These are phyloP conservation scores for Malassezia psittaci DNA, from an alignment of 1,284 basidiomycete species.

Conservation along the genomic window DNA sequence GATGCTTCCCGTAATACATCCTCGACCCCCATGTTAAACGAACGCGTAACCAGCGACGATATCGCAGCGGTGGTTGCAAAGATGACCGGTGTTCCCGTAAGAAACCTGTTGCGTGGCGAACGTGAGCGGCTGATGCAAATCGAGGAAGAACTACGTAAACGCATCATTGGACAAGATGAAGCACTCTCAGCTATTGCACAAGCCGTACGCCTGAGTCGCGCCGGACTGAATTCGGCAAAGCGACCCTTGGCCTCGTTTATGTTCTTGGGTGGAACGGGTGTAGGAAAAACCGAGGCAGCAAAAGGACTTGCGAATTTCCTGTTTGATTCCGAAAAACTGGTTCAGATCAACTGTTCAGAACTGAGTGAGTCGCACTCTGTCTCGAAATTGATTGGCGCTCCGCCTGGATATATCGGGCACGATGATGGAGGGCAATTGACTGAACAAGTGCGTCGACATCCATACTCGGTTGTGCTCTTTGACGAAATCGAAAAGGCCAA, in stretches of 20 bases:
- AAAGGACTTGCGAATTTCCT: conserved; percentile 76
- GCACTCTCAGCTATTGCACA: conserved; percentile 70
- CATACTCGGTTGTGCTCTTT: conserved; percentile 44
- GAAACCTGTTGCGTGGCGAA: conserved; percentile 77
- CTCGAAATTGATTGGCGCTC: conserved; percentile 76
- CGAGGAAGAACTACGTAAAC: conserved; percentile 64
- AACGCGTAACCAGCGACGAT: conserved; percentile 76
- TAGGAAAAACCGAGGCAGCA: conserved; percentile 72
- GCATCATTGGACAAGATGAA: conserved; percentile 80
- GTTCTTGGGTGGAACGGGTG: conserved; percentile 77
- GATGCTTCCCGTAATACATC: background rate
- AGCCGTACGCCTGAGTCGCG: conserved; percentile 77
- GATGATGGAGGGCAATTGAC: conserved; percentile 43
- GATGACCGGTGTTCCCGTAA: conserved; percentile 80
- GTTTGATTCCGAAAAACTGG: conserved; percentile 74
- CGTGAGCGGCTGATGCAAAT: conserved; percentile 78
- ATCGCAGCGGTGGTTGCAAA: conserved; percentile 74
- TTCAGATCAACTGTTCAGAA: conserved; percentile 50
- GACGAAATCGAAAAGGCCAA: conserved; percentile 32
- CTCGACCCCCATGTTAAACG: conserved; percentile 57
- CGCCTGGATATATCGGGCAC: conserved; percentile 56
- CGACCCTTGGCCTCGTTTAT: conserved; percentile 83
- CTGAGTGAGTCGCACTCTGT: conserved; percentile 84
- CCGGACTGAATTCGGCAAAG: conserved; percentile 74
- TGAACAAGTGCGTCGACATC: conserved; percentile 22